These are phyloP conservation scores for Trichophyton mentagrophytes DNA, from an alignment of 2,329 filamentous ascomycete species.

Conservation along the genomic window DNA sequence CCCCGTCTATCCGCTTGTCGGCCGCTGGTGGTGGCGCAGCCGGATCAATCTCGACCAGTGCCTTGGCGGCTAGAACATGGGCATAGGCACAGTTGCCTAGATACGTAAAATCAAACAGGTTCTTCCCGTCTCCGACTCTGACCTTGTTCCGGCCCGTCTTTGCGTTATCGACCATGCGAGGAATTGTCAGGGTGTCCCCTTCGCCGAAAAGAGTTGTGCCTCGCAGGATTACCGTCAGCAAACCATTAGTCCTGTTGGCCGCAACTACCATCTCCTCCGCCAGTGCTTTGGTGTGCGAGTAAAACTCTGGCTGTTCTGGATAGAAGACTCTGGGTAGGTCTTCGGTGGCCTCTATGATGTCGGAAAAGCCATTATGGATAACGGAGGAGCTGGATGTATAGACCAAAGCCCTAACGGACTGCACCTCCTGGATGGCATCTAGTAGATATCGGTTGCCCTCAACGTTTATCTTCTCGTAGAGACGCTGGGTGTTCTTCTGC, in stretches of 20 bases:
- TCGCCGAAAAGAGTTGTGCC: constrained; percentile 74
- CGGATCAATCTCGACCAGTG: constrained; percentile 46
- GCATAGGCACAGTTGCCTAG: constrained; percentile 53
- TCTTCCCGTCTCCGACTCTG: constrained; percentile 54
- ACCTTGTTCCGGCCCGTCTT: constrained; percentile 56
- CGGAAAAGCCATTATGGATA: constrained; percentile 46
- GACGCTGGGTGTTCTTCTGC: constrained; percentile 9
- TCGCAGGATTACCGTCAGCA: constrained; percentile 60
- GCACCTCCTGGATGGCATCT: constrained; percentile 41
- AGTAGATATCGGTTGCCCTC: constrained; percentile 58
- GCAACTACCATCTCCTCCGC: neutral
- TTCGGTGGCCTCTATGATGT: constrained; percentile 56
- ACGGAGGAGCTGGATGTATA: constrained; percentile 75
- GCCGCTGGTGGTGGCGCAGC: constrained; percentile 13
- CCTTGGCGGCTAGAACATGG: constrained; percentile 60
- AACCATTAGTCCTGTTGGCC: constrained; percentile 14
- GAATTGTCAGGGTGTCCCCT: constrained; percentile 41
- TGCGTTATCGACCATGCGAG: constrained; percentile 38
- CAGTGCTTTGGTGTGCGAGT: constrained; percentile 64
- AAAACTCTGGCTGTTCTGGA: constrained; percentile 52
- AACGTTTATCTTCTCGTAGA: constrained; percentile 65
- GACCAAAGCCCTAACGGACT: constrained; percentile 46
- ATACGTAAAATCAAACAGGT: constrained; percentile 51
- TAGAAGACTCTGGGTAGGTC: constrained; percentile 56
- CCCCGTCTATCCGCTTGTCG: constrained; percentile 56